phyloP scores from a whole-genome alignment of 2,329 filamentous ascomycete genomes.

The Annulohypoxylon truncatum region DNA sequence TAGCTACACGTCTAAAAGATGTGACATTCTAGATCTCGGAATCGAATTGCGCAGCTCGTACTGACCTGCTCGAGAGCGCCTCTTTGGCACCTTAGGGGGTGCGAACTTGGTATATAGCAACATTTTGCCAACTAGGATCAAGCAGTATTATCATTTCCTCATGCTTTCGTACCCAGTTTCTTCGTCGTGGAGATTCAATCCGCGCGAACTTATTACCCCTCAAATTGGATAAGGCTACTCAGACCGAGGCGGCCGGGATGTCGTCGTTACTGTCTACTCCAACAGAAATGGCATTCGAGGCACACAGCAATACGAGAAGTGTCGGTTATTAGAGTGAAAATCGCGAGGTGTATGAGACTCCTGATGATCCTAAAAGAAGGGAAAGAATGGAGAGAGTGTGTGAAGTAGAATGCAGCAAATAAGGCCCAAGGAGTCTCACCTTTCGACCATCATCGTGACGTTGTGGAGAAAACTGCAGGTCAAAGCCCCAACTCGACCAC shows the following conservation, averaged over 20 bases:
- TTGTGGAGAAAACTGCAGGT: constrained; percentile 35
- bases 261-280: constrained; percentile 6
- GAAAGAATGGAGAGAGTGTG: constrained; percentile 9
- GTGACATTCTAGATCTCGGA: neutral
- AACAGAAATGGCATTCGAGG: neutral
- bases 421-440: constrained; percentile 16
- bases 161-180: constrained; percentile 16
- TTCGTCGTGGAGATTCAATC: constrained; percentile 7
- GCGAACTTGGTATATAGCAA: constrained; percentile 69
- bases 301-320: neutral
- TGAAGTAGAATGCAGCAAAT: constrained; percentile 21
- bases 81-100: constrained; percentile 68
- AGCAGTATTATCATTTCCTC: constrained; percentile 34
- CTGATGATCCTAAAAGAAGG: constrained; percentile 8
- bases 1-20: constrained; percentile 36
- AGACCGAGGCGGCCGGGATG: constrained; percentile 13
- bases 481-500: constrained; percentile 12
- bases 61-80: constrained; percentile 69
- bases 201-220: constrained; percentile 23
- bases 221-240: constrained; percentile 18
- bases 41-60: constrained; percentile 33
- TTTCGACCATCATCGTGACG: constrained; percentile 36
- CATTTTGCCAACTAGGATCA: constrained; percentile 55
- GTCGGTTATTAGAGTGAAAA: neutral
- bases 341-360: constrained; percentile 11